Evolutionary conservation across 129 eudicot species (phyloP), one percentile per base, ranked within the genome.

Genomic region (Glebionis coronaria): DNA sequence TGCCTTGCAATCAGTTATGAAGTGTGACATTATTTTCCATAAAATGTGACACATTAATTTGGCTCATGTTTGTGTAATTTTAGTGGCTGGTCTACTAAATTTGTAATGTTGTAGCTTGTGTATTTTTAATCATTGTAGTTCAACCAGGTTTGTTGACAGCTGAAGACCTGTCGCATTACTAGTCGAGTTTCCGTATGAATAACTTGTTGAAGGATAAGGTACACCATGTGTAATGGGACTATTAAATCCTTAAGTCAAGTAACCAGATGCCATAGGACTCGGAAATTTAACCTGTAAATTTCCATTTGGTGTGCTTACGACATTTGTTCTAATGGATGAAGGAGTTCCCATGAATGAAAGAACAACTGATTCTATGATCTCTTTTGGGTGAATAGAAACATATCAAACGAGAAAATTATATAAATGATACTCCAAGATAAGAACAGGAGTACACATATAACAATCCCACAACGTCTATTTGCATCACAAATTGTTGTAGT

Each of bases 351-450:
- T 25, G 95, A 76, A 14, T 83, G 86, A 55, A 87, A 79, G 76
- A 91, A 91, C 58, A 91, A 65, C 59, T 91, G 96, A 16, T 88
- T 93, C 97, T 96, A 91, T 67, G 97, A 88, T n/a, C n/a, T 51
- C 82, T 91, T 76, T 88, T 88, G 7, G 96, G 97, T 55, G 90
- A n/a, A n/a, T n/a, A n/a, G n/a, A n/a, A n/a, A n/a, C n/a, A n/a
- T n/a, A n/a, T n/a, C n/a, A n/a, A n/a, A n/a, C n/a, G n/a, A n/a
- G n/a, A n/a, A n/a, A n/a, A n/a, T n/a, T n/a, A n/a, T n/a, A n/a
- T n/a, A n/a, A n/a, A n/a, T n/a, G n/a, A n/a, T n/a, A n/a, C n/a
- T n/a, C n/a, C n/a, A n/a, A n/a, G n/a, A n/a, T n/a, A n/a, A n/a
- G n/a, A n/a, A n/a, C n/a, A n/a, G n/a, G n/a, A n/a, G n/a, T n/a